Evolutionary conservation across 2,329 filamentous ascomycete genomes (phyloP).

Genomic region (Cordyceps javanica): DNA sequence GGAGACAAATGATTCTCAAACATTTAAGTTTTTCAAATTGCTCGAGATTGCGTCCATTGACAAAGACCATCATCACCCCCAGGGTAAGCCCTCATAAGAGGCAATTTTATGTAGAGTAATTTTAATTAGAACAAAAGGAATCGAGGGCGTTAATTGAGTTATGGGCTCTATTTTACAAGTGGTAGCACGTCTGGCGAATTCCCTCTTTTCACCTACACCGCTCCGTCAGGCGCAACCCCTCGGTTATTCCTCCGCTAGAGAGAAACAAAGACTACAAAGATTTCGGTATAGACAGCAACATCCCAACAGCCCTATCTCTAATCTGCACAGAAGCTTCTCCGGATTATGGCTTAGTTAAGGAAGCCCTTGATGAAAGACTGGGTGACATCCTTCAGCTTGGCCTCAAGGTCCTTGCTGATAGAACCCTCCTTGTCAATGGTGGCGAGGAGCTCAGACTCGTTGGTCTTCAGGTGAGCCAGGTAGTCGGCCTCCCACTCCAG

Average conservation of each 20-base stretch:
- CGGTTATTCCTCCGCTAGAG: constrained; percentile 39
- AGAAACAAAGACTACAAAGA: constrained; percentile 37
- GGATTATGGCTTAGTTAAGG: constrained; percentile 33
- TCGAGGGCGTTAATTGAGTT: constrained; percentile 56
- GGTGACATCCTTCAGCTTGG: constrained; percentile 72
- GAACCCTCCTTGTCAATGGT: constrained; percentile 94
- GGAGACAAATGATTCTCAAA: no score
- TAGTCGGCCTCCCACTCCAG: constrained; percentile 92
- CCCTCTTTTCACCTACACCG: constrained; percentile 36
- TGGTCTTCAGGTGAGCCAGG: constrained; percentile 84
- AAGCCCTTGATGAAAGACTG: constrained; percentile 91
- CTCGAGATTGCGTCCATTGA: no score
- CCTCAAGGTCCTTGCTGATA: constrained; percentile 90
- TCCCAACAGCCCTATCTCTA: constrained; percentile 29
- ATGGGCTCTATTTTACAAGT: constrained; percentile 59
- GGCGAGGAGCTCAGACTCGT: constrained; percentile 76
- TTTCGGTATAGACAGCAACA: constrained; percentile 43
- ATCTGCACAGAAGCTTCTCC: constrained; percentile 23
- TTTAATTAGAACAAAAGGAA: constrained; percentile 46
- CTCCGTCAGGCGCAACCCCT: constrained; percentile 43
- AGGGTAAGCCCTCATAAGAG: no score
- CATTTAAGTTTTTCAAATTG: no score
- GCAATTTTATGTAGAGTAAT: constrained; percentile 18
- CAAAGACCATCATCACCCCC: no score
- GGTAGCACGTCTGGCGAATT: constrained; percentile 44